A percentile compares a stretch with the other conserved stretches of the same genome.
phyloP scores from a whole-genome alignment of 805 yeast genomes.

The Cyberlindnera xishuangbannaensis region DNA sequence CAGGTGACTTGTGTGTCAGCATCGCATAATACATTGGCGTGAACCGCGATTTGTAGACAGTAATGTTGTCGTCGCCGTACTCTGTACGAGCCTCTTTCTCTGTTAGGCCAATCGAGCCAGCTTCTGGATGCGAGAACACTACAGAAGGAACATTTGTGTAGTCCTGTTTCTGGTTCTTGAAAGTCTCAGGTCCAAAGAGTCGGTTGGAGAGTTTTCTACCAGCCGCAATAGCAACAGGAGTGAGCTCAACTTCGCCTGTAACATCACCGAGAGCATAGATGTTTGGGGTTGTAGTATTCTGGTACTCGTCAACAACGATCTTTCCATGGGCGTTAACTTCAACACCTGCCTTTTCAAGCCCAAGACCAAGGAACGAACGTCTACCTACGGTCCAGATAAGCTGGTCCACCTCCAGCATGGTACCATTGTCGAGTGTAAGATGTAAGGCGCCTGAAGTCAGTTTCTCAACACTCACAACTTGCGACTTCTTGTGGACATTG shows the following conservation, averaged over 20 bases:
- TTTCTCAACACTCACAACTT: conserved; percentile 44
- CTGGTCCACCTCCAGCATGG: conserved; percentile 61
- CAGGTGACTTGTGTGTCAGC: conserved; percentile 72
- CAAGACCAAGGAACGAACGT: conserved; percentile 65
- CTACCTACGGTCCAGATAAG: conserved; percentile 95
- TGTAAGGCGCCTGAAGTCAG: conserved; percentile 43
- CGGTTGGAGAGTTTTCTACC: conserved; percentile 93
- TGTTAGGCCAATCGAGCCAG: conserved; percentile 86
- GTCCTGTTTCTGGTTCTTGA: conserved; percentile 74
- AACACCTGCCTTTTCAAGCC: conserved; percentile 72
- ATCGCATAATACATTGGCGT: conserved; percentile 92
- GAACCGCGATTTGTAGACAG: conserved; percentile 77
- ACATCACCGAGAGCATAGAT: conserved; percentile 92
- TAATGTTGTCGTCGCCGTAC: conserved; percentile 76
- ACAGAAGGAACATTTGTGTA: conserved; percentile 86
- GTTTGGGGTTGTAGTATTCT: conserved; percentile 65
- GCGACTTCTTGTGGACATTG: conserved; percentile 63
- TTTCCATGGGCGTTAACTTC: conserved; percentile 53
- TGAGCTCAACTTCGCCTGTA: conserved; percentile 85
- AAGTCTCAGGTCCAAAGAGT: conserved; percentile 74
- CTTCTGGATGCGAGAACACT: conserved; percentile 98
- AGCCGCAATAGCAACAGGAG: conserved; percentile 98
- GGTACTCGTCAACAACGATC: conserved; percentile 81
- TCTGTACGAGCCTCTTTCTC: conserved; percentile 72
- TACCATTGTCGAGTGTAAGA: conserved; percentile 37